Base-by-base conservation (phyloP, 2,329 filamentous ascomycete species). In the Cladophialophora chaetospira region DNA sequence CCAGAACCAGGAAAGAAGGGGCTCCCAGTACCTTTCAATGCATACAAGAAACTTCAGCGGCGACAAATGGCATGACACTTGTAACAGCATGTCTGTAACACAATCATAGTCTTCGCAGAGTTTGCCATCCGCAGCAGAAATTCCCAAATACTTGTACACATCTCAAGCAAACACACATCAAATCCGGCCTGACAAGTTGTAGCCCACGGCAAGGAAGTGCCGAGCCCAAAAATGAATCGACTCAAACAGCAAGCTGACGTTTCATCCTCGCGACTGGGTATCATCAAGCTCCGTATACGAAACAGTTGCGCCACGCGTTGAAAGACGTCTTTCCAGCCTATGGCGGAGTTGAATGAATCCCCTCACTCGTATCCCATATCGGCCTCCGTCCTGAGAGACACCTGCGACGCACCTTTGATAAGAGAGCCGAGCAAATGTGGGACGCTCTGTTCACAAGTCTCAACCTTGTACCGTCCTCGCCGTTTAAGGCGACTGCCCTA, bases 371-470 rank as follows among this genome's bases (percentile, higher is more conserved):
- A 9, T 38, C 10, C 4, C 3, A 49, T 11, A 21, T 9, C 13
- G 11, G 13, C 21, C 21, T 19, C 23, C 6, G 28, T 49, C n/a
- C n/a, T 49, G 46, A 33, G 8, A 11, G 13, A 6, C 33, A 10
- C 2, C 10, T 25, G 17, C 21, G 38, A 4, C 21, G n/a, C 25
- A 26, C 10, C 11, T 21, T 25, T 38, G 46, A 49, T 49, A 35
- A 49, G 46, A 49, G 19, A 49, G 21, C 46, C 17, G 33, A 49
- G 21, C 31, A 38, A 29, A 15, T n/a, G n/a, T n/a, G n/a, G n/a
- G n/a, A n/a, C n/a, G n/a, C n/a, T n/a, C n/a, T n/a, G n/a, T n/a
- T n/a, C n/a, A n/a, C n/a, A n/a, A n/a, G n/a, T n/a, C n/a, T n/a
- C n/a, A n/a, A n/a, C n/a, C n/a, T n/a, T n/a, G n/a, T n/a, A n/a